Percentiles rank a stretch among this genome's conserved stretches.
phyloP scores from a whole-genome alignment of 148 eudicot genomes.

The Nepenthes mirabilis region DNA sequence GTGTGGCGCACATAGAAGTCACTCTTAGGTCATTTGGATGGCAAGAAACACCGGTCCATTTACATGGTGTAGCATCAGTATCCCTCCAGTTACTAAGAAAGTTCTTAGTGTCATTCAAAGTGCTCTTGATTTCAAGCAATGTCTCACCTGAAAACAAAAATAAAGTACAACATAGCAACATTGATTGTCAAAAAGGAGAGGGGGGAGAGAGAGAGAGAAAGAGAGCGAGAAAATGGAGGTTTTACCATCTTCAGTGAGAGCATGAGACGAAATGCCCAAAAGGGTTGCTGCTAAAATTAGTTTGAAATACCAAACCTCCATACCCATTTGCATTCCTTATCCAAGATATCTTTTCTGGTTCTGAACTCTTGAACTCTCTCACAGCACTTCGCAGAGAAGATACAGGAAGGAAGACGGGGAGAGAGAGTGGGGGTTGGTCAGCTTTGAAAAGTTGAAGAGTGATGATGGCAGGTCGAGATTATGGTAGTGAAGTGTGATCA shows the following conservation, averaged over 20 bases:
- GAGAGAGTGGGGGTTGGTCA: no score
- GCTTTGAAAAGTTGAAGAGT: no score
- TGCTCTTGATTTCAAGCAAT: constrained; percentile 64
- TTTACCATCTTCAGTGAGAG: constrained; percentile 69
- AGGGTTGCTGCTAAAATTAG: constrained; percentile 29
- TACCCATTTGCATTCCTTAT: constrained; percentile 43
- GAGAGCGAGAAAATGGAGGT: neutral
- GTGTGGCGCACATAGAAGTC: constrained; percentile 43
- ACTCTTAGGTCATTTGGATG: constrained; percentile 51
- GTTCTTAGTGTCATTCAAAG: constrained; percentile 65
- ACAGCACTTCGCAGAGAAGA: no score
- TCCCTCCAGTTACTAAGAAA: constrained; percentile 64
- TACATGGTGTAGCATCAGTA: constrained; percentile 69
- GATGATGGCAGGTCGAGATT: no score
- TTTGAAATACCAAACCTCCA: constrained; percentile 21
- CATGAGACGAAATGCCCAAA: constrained; percentile 40
- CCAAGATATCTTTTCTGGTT: constrained; percentile 1
- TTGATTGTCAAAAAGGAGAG: neutral
- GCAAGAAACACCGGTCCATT: constrained; percentile 90
- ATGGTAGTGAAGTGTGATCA: no score
- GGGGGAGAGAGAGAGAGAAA: neutral
- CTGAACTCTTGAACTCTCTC: no score
- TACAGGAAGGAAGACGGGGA: no score
- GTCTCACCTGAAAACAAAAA: constrained; percentile 35
- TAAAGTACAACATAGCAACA: neutral